Base-by-base conservation (phyloP, 2,329 filamentous ascomycete species). In the Paramyrothecium roridum region DNA sequence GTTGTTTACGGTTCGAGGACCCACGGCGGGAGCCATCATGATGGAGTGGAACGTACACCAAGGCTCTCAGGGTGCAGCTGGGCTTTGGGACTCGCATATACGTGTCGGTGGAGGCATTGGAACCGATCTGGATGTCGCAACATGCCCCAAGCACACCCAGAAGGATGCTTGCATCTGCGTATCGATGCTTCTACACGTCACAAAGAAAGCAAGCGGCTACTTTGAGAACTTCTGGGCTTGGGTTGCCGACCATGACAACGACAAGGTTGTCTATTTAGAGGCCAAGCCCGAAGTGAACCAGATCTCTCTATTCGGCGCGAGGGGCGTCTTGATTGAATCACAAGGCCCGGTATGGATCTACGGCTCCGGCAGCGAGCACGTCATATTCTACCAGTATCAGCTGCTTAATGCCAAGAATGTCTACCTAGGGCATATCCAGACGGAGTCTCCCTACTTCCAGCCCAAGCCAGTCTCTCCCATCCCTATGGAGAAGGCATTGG, bases 1-100 rank as follows among this genome's bases (percentile, higher is more conserved):
- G 50, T 79, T 90, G 55, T 84, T 91, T 63, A 80, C 83, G 58
- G 88, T 85, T 48, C 77, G 80, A 62, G 83, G 82, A 21, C 80
- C 85, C 3, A 83, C 83, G 20, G 81, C 87, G 1, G 88, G 88
- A 55, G 86, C 83, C 2, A 84, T 90, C 57, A 75, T 91, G 61
- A 79, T 91, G 66, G 79, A 91, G 65, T 91, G 87, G 87, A 91
- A 91, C 67, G 73, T 90, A 79, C 2, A n/a, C 63, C 71, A 59
- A 70, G 55, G n/a, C n/a, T n/a, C n/a, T n/a, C 52, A 78, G 80
- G 60, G 85, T 84, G 37, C 62, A 0, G 62, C 62, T 1, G 64
- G 16, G 20, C 46, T 13, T 8, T 23, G 21, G 46, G 46, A 30
- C 57, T 60, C 22, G 22, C 67, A 76, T 49, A 66, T 77, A 48